Evolutionary conservation across 768 basidiomycete genomes (phyloP).

Genomic region (Leccinum incarnatum): DNA sequence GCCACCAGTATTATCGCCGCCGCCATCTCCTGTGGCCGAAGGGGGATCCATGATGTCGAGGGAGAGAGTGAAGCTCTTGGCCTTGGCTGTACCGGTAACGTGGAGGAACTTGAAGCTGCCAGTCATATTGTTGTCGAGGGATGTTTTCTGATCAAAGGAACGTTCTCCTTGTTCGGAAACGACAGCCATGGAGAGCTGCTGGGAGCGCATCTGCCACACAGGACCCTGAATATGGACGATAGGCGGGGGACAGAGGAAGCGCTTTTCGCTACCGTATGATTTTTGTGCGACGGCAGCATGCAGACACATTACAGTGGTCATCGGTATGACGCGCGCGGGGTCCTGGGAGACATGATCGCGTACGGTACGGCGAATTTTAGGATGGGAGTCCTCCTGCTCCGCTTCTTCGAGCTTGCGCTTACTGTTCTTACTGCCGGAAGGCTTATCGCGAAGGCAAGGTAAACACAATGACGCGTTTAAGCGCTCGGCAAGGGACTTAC

Average conservation of each 20-base stretch:
- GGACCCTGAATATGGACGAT: slow-evolving; percentile 92
- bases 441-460: slow-evolving; percentile 23
- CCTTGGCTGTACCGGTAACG: slow-evolving; percentile 84
- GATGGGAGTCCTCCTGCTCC: slow-evolving; percentile 58
- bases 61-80: slow-evolving; percentile 85
- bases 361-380: slow-evolving; percentile 81
- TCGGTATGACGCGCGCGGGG: slow-evolving; percentile 71
- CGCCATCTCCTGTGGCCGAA: slow-evolving; percentile 41
- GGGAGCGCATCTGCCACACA: slow-evolving; percentile 76
- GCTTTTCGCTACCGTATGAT: slow-evolving; percentile 93
- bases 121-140: slow-evolving; percentile 79
- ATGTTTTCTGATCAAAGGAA: slow-evolving; percentile 80
- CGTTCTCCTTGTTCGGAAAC: slow-evolving; percentile 82
- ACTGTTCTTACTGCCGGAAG: slow-evolving; percentile 41
- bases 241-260: slow-evolving; percentile 91
- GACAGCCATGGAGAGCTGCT: slow-evolving; percentile 82
- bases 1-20: slow-evolving; percentile 41
- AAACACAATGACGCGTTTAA: slow-evolving; percentile 26
- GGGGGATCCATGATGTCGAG: slow-evolving; percentile 82
- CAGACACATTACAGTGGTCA: slow-evolving; percentile 88
- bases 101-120: slow-evolving; percentile 91
- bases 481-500: slow-evolving; percentile 33
- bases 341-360: slow-evolving; percentile 80
- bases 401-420: slow-evolving; percentile 77
- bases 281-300: slow-evolving; percentile 95